Conservation (phyloP, 2,329 filamentous ascomycete species). For the Xylariaceae sp. region DNA sequence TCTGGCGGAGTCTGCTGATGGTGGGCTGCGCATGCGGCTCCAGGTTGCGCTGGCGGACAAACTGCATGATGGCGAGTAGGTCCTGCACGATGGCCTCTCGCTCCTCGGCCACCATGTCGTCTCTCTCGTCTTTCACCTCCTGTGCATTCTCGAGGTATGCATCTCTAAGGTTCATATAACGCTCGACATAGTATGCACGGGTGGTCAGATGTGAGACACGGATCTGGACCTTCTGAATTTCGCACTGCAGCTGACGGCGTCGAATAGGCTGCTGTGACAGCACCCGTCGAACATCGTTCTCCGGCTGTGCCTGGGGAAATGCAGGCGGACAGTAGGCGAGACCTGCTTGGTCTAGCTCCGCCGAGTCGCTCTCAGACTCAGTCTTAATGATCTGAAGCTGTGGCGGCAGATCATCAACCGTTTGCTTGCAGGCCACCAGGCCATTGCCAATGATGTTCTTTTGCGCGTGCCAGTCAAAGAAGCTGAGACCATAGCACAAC, state of each 20-base stretch:
- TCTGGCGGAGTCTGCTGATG: constrained; percentile 80
- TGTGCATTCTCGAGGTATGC: constrained; percentile 41
- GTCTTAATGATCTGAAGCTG: constrained; percentile 56
- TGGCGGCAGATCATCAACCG: constrained; percentile 61
- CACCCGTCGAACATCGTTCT: constrained; percentile 46
- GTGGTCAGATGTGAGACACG: constrained; percentile 77
- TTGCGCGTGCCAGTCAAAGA: constrained; percentile 74
- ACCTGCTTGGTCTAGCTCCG: constrained; percentile 39
- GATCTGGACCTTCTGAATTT: constrained; percentile 90
- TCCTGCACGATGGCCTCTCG: constrained; percentile 77
- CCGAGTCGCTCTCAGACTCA: constrained; percentile 33
- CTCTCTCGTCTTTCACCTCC: constrained; percentile 35
- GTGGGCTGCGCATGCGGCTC: constrained; percentile 62
- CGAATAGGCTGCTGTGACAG: constrained; percentile 46
- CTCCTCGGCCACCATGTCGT: constrained; percentile 65
- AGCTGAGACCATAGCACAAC: constrained; percentile 72
- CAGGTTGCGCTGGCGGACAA: constrained; percentile 78
- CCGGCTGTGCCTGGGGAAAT: constrained; percentile 42
- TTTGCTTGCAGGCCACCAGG: constrained; percentile 62
- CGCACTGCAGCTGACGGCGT: constrained; percentile 63
- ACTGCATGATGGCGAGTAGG: constrained; percentile 67
- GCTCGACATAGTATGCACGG: constrained; percentile 78
- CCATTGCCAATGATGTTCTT: constrained; percentile 66
- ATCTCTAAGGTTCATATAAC: constrained; percentile 74
- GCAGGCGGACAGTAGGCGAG: constrained; percentile 49